phyloP scores from a whole-genome alignment of 1,284 basidiomycete genomes.

The Xanthoconium separans region DNA sequence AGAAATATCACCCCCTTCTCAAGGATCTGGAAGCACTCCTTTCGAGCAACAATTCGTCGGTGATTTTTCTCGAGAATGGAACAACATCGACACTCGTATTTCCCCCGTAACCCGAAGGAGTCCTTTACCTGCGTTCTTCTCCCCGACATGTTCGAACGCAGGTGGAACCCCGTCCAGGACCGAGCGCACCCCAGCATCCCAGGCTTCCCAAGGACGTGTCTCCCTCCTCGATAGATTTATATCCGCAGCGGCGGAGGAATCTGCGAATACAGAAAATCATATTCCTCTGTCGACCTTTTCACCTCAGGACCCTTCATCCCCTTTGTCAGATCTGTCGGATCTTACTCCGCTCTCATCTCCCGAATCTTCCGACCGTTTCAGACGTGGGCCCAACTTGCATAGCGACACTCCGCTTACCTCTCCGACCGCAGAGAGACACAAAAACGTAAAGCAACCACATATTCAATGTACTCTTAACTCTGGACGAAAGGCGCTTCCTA shows the following conservation, averaged over 20 bases:
- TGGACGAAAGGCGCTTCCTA: not conserved
- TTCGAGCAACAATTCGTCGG: slow-evolving; percentile 31
- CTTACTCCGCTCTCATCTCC: slow-evolving; percentile 33
- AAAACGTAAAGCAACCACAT: not conserved
- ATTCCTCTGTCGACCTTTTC: not conserved
- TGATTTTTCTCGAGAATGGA: slow-evolving; percentile 22
- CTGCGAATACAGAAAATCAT: not conserved
- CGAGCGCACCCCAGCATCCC: not conserved
- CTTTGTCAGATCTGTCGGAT: slow-evolving; percentile 28
- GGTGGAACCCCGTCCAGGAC: not conserved
- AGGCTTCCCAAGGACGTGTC: slow-evolving; percentile 15
- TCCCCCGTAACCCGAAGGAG: slow-evolving; percentile 26
- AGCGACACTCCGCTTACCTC: slow-evolving; percentile 23
- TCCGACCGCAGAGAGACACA: slow-evolving; percentile 6
- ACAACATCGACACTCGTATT: slow-evolving; percentile 7
- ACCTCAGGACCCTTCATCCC: slow-evolving; percentile 14
- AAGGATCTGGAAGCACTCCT: slow-evolving; percentile 25
- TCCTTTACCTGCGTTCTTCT: not conserved
- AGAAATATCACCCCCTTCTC: slow-evolving; percentile 29
- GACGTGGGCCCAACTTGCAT: slow-evolving; percentile 1
- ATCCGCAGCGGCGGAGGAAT: slow-evolving; percentile 23
- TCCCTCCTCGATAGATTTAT: slow-evolving; percentile 32
- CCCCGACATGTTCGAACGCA: slow-evolving; percentile 7
- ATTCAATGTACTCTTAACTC: not conserved
- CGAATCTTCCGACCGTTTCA: slow-evolving; percentile 4